A percentile compares a stretch with the other conserved stretches of the same genome.
phyloP scores from a whole-genome alignment of 441 rosid species.

The Mallotus japonicus region DNA sequence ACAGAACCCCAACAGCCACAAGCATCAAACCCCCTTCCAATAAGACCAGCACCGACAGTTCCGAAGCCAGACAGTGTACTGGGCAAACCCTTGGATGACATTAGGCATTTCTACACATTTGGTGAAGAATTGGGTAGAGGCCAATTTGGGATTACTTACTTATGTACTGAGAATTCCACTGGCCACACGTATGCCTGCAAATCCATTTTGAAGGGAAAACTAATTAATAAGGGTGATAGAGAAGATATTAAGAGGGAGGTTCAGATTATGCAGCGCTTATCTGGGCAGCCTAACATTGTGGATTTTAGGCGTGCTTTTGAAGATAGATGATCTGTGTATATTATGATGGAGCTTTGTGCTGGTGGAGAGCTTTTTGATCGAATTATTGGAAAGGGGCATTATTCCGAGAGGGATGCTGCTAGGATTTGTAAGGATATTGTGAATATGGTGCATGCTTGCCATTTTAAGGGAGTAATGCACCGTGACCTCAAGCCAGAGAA shows the following conservation, averaged over 20 bases:
- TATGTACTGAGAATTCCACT: slow-evolving; percentile 79
- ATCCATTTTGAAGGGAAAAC: slow-evolving; percentile 82
- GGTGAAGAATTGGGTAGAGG: slow-evolving; percentile 90
- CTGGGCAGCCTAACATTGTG: slow-evolving; percentile 86
- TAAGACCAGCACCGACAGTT: slow-evolving; percentile 26
- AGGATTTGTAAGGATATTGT: slow-evolving; percentile 59
- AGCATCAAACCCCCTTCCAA: slow-evolving; percentile 22
- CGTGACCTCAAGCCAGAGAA: slow-evolving; percentile 96
- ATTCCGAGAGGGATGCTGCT: slow-evolving; percentile 89
- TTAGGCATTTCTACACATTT: slow-evolving; percentile 49
- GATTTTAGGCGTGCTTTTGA: slow-evolving; percentile 84
- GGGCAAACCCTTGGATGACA: slow-evolving; percentile 75
- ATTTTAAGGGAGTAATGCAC: slow-evolving; percentile 91
- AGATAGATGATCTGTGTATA: slow-evolving; percentile 79
- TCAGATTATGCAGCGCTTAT: slow-evolving; percentile 83
- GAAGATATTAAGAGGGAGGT: slow-evolving; percentile 84
- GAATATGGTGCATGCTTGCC: slow-evolving; percentile 86
- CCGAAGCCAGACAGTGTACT: slow-evolving; percentile 49
- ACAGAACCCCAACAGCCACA: slow-evolving; percentile 25
- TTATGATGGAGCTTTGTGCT: slow-evolving; percentile 96
- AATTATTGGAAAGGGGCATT: slow-evolving; percentile 75
- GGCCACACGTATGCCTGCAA: slow-evolving; percentile 73
- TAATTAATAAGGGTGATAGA: slow-evolving; percentile 54
- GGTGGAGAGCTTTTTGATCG: slow-evolving; percentile 96
- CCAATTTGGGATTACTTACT: slow-evolving; percentile 80